phyloP scores from a whole-genome alignment of 192 early-diverging fungal species.

The Phlyctochytrium arcticum region DNA sequence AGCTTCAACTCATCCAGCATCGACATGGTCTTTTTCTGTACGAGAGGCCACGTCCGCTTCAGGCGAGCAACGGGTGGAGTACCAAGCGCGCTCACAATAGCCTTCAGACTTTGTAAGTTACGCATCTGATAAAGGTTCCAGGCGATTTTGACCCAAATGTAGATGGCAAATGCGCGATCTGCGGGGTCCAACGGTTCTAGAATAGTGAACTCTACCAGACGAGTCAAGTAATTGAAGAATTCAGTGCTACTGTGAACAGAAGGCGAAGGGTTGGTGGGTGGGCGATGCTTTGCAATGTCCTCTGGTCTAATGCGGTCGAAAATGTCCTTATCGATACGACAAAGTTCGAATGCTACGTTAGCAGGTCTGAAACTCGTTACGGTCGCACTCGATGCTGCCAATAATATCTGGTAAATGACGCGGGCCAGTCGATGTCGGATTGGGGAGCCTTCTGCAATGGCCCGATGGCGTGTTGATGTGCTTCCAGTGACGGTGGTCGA shows the following conservation, averaged over 20 bases:
- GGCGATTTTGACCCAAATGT: slow-evolving; percentile 69
- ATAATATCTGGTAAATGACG: neutral
- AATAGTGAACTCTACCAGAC: slow-evolving; percentile 68
- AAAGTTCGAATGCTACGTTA: slow-evolving; percentile 61
- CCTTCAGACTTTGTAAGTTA: slow-evolving; percentile 72
- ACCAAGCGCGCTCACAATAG: slow-evolving; percentile 59
- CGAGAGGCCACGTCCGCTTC: slow-evolving; percentile 67
- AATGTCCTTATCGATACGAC: slow-evolving; percentile 65
- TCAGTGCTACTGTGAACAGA: slow-evolving; percentile 63
- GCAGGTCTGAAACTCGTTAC: neutral
- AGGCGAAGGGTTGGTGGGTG: slow-evolving; percentile 54
- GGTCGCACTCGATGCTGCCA: neutral
- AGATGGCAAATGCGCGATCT: slow-evolving; percentile 55
- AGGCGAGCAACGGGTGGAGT: slow-evolving; percentile 68
- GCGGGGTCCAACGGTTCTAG: slow-evolving; percentile 54
- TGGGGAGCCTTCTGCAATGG: neutral
- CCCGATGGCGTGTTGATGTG: neutral
- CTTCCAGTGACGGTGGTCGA: too few relatives aligned
- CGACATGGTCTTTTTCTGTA: slow-evolving; percentile 60
- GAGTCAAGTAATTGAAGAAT: slow-evolving; percentile 79
- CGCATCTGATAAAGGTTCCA: slow-evolving; percentile 49
- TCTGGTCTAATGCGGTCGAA: slow-evolving; percentile 58
- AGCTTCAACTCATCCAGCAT: slow-evolving; percentile 48
- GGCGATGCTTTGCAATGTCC: slow-evolving; percentile 55
- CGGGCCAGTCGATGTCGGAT: neutral